Percentiles rank a stretch among this genome's conserved stretches.
Evolutionary conservation across 495 filamentous ascomycete species (phyloP).

Genomic region (Evernia prunastri): DNA sequence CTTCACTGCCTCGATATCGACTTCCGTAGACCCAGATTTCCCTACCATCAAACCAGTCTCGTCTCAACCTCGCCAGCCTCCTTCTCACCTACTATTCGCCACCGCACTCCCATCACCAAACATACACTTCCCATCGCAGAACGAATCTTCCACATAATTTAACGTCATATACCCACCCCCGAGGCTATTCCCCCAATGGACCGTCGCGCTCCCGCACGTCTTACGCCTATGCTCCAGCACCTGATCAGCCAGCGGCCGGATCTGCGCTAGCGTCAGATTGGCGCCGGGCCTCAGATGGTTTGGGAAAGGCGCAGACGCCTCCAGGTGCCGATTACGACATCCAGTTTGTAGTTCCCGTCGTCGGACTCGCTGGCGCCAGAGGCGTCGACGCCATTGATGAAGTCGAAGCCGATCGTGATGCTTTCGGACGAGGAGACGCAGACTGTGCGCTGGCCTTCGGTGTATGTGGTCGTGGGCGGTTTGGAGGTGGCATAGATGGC

Average conservation of each 20-base stretch:
- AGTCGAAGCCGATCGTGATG: neutral
- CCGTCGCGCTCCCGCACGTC: neutral
- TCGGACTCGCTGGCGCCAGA: neutral
- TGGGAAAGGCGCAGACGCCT: neutral
- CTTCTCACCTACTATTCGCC: neutral
- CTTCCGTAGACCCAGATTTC: neutral
- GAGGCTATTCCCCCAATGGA: neutral
- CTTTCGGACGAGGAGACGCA: slow-evolving; percentile 9
- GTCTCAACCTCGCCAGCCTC: neutral
- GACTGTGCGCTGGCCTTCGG: slow-evolving; percentile 13
- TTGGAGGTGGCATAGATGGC: slow-evolving; percentile 10
- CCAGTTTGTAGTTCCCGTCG: neutral
- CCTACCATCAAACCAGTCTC: neutral
- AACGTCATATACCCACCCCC: neutral
- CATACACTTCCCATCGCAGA: neutral
- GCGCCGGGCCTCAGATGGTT: neutral
- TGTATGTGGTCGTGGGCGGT: slow-evolving; percentile 3
- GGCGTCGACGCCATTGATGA: neutral
- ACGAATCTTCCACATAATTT: neutral
- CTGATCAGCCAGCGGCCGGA: neutral
- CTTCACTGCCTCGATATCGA: neutral
- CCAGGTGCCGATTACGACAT: neutral
- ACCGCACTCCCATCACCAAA: neutral
- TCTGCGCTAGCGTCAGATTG: neutral
- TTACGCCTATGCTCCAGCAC: neutral